Percentiles rank a stretch among this genome's conserved stretches.
Conservation (phyloP, 768 basidiomycete species). For the Grammothele lineata region DNA sequence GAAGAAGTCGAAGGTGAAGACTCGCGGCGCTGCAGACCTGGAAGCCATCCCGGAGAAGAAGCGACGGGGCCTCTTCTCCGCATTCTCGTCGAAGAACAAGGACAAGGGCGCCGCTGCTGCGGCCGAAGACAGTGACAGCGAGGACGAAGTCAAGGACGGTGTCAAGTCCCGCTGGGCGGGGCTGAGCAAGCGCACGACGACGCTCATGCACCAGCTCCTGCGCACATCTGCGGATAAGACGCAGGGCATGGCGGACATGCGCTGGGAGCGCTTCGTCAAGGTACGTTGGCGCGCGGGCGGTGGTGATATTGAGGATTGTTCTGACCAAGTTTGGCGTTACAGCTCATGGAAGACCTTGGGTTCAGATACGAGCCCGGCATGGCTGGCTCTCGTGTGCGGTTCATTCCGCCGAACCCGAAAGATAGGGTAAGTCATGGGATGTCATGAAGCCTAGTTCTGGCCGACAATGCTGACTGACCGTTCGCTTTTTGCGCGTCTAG, state of each 20-base stretch:
- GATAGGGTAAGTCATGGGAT: constrained; percentile 45
- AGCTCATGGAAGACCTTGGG: constrained; percentile 80
- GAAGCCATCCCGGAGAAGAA: constrained; percentile 40
- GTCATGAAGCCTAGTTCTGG: background rate
- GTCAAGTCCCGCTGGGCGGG: constrained; percentile 52
- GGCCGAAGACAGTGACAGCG: constrained; percentile 36
- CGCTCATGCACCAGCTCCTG: constrained; percentile 62
- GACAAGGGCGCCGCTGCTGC: constrained; percentile 31
- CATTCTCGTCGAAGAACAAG: constrained; percentile 34
- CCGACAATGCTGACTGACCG: background rate
- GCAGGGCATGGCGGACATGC: constrained; percentile 55
- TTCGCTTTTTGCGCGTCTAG: constrained; percentile 27
- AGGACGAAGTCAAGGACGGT: constrained; percentile 35
- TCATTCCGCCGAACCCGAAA: constrained; percentile 61
- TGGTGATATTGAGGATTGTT: no score
- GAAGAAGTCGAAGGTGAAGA: constrained; percentile 66
- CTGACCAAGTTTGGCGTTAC: background rate
- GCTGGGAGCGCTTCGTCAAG: constrained; percentile 77
- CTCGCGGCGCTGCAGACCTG: constrained; percentile 44
- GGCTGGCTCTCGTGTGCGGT: constrained; percentile 79
- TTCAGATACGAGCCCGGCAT: constrained; percentile 71
- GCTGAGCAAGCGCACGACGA: constrained; percentile 54
- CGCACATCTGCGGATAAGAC: constrained; percentile 51
- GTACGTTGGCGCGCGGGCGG: no score
- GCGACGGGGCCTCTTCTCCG: constrained; percentile 48